Percentiles rank a stretch among this genome's conserved stretches.
These are phyloP conservation scores for Cylindrotheca fusiformis DNA, from an alignment of 108 stramenopile genomes.

Conservation along the genomic window DNA sequence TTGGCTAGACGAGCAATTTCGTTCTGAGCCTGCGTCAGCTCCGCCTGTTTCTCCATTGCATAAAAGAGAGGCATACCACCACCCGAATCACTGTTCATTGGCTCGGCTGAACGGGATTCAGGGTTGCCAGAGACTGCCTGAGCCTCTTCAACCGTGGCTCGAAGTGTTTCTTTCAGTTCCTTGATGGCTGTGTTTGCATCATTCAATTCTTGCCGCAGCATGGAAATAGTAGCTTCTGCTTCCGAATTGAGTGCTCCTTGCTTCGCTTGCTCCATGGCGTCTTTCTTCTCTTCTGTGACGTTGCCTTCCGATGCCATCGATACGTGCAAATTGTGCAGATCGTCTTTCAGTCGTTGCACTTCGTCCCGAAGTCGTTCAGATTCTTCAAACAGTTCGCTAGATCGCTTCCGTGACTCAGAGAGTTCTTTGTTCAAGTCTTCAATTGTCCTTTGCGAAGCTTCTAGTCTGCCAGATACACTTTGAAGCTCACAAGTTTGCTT, in stretches of 20 bases:
- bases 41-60: slow-evolving; percentile 89
- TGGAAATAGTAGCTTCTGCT: slow-evolving; percentile 73
- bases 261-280: background rate
- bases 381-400: slow-evolving; percentile 38
- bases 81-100: background rate
- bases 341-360: slow-evolving; percentile 23
- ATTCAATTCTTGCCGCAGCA: slow-evolving; percentile 75
- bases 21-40: slow-evolving; percentile 76
- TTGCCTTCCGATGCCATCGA: background rate
- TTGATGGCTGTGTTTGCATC: slow-evolving; percentile 76
- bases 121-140: slow-evolving; percentile 10
- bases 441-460: slow-evolving; percentile 29
- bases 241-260: slow-evolving; percentile 24
- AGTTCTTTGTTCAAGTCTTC: slow-evolving; percentile 17
- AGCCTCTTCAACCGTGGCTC: slow-evolving; percentile 42
- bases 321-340: slow-evolving; percentile 8
- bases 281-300: slow-evolving; percentile 9
- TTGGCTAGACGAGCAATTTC: slow-evolving; percentile 82
- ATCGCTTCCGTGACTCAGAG: slow-evolving; percentile 6
- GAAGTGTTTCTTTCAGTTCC: slow-evolving; percentile 79
- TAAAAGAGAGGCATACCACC: slow-evolving; percentile 76
- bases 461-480: slow-evolving; percentile 18
- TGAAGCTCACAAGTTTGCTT: slow-evolving; percentile 31
- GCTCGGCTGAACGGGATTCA: background rate
- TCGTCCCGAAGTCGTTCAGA: slow-evolving; percentile 37